phyloP scores from a whole-genome alignment of 768 basidiomycete genomes.

The Mycena epipterygia region DNA sequence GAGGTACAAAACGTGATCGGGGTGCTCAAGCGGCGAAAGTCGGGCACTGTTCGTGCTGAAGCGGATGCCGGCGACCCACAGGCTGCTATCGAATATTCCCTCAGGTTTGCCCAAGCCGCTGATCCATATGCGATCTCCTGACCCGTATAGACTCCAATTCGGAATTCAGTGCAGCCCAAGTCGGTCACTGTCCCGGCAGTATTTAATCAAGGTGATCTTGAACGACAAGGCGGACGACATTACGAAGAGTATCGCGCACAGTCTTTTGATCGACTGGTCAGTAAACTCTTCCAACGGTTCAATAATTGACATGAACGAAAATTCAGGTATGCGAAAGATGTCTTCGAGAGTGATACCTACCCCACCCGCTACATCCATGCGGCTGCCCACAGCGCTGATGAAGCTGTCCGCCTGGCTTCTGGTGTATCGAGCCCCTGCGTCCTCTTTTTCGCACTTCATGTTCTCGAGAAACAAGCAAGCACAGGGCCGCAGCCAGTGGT shows the following conservation, averaged over 20 bases:
- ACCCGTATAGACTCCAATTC: conserved; percentile 23
- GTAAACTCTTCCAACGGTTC: background rate
- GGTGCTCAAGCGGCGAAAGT: background rate
- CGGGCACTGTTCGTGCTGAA: conserved; percentile 19
- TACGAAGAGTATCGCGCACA: conserved; percentile 33
- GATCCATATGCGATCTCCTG: background rate
- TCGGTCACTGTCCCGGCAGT: conserved; percentile 27
- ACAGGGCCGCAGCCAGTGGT: too few species aligned
- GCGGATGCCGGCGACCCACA: conserved; percentile 34
- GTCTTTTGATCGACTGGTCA: conserved; percentile 36
- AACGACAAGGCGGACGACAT: conserved; percentile 20
- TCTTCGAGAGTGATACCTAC: background rate
- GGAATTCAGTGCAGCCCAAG: conserved; percentile 30
- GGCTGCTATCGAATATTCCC: conserved; percentile 32
- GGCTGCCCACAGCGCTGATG: conserved; percentile 28
- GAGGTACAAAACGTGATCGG: background rate
- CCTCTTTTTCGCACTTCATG: background rate
- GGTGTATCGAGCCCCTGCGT: background rate
- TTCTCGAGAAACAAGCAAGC: background rate
- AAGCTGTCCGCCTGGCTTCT: background rate
- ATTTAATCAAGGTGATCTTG: conserved; percentile 31
- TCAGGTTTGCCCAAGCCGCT: conserved; percentile 26
- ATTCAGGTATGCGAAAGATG: background rate
- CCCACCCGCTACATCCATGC: conserved; percentile 33
- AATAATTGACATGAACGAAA: background rate